Percentiles rank a stretch among this genome's conserved stretches.
Evolutionary conservation across 2,329 filamentous ascomycete species (phyloP).

Genomic region (Pyrenophora teres): DNA sequence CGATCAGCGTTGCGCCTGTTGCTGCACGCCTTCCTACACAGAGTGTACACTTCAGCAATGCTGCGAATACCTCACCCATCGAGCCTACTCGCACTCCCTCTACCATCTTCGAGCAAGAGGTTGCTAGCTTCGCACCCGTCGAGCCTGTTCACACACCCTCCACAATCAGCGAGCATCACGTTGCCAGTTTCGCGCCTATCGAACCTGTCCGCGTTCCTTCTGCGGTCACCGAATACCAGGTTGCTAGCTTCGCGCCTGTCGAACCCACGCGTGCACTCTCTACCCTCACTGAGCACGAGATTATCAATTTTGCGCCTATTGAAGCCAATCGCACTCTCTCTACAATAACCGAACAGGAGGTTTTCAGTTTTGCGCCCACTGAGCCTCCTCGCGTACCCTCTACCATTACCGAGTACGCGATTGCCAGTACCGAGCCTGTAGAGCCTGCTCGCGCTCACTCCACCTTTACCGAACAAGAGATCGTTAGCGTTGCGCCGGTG

Average conservation of each 20-base stretch:
- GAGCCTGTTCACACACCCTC: not conserved
- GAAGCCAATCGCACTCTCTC: not conserved
- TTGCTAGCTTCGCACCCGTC: not conserved
- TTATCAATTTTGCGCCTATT: not conserved
- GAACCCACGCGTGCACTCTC: not conserved
- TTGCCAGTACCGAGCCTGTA: not conserved
- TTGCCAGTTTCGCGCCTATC: not conserved
- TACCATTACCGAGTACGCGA: not conserved
- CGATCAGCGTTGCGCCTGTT: not conserved
- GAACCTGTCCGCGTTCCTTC: not conserved
- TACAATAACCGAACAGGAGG: not conserved
- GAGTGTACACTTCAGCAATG: not conserved
- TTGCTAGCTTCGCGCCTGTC: not conserved
- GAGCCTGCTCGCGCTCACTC: not conserved
- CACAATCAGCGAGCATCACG: too few relatives aligned
- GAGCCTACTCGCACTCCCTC: not conserved
- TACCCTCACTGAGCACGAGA: not conserved
- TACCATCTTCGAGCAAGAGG: not conserved
- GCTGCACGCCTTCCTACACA: not conserved
- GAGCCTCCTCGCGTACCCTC: not conserved
- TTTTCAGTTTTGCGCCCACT: not conserved
- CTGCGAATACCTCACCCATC: not conserved
- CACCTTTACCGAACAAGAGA: not conserved
- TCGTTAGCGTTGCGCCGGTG: constrained; percentile 3
- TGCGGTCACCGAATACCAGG: not conserved